Base-by-base conservation (phyloP, 345 rosid genomes). In the Aethionema arabicum region DNA sequence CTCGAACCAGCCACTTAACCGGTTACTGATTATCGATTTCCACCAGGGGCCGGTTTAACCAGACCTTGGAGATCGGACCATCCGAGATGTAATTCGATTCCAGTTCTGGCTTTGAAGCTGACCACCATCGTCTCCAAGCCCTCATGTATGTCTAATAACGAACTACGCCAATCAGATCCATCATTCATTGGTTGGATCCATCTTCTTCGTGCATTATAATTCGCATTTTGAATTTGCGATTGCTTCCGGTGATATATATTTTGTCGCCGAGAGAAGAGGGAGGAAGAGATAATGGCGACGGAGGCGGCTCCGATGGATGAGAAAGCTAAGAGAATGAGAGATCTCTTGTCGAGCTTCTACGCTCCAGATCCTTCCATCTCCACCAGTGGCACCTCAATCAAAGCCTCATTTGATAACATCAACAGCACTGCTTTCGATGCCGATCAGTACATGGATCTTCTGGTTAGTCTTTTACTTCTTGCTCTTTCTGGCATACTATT, bases 321-420 rank as follows among this genome's bases (percentile, higher is more conserved):
- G 48, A 95, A 95, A 77, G 99, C 99, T 53, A 95, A 88, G 92
- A 82, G 99, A 67, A 95, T 80, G 96, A 86, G 99, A 73, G 99
- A 95, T 88, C 93, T 95, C 73, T 65, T 95, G 11, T 86, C 97
- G 56, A 95, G 97, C 83, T 95, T 95, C 76, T 95, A 95, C 76
- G 74, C 90, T 69, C 96, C 97, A 6, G 95, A 86, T 79, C 97
- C 92, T 75, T 78, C 95, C n/a, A 47, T 77, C 46, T 50, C 86
- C 3, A 35, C 87, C 0, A 43, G 44, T 62, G 51, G 57, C 47
- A 59, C 86, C 32, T 74, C 90, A 5, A 80, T 74, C 58, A 61
- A 11, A 65, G 56, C 67, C 39, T 73, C 93, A n/a, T 74, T 93
- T 40, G 99, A 93, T 65, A 76, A 88, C 77, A 90, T 93, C 73